phyloP scores from a whole-genome alignment of 1,284 basidiomycete genomes.

The Testicularia cyperi region DNA sequence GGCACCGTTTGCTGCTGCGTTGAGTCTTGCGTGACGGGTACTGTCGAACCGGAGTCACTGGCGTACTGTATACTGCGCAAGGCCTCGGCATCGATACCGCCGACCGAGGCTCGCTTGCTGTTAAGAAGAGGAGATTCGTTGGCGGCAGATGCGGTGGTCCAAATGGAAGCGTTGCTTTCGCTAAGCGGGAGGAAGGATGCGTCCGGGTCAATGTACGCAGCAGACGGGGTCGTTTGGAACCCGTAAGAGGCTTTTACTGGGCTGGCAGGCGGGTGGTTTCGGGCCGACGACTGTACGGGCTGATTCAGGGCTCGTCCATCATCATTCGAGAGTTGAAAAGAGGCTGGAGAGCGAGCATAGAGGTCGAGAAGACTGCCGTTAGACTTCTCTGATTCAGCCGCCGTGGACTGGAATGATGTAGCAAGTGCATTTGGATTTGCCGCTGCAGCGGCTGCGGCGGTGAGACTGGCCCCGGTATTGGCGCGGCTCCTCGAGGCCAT shows the following conservation, averaged over 20 bases:
- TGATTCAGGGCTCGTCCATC: conserved; percentile 1
- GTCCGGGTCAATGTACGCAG: too few species aligned
- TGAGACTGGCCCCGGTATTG: conserved; percentile 24
- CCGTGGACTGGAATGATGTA: conserved; percentile 18
- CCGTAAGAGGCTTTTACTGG: too few species aligned
- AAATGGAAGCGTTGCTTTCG: conserved; percentile 29
- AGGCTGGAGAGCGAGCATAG: conserved; percentile 27
- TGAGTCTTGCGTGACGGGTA: too few species aligned
- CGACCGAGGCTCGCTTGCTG: conserved; percentile 30
- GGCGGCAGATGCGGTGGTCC: conserved; percentile 22
- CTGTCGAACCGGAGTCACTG: too few species aligned
- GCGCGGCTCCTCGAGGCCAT: conserved; percentile 15
- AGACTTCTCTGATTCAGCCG: conserved; percentile 22
- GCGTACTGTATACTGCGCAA: conserved; percentile 16
- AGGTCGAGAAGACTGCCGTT: conserved; percentile 38
- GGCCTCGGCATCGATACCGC: conserved; percentile 24
- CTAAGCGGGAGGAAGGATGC: conserved; percentile 14
- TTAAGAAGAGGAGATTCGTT: conserved; percentile 2
- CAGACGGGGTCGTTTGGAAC: too few species aligned
- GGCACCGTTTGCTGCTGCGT: too few species aligned
- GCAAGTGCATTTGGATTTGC: conserved; percentile 1
- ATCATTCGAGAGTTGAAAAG: conserved; percentile 4
- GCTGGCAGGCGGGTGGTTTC: too few species aligned
- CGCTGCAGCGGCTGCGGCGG: neutral
- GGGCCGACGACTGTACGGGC: neutral